Conservation (phyloP, 768 basidiomycete genomes). For the Auricularia cornea region DNA sequence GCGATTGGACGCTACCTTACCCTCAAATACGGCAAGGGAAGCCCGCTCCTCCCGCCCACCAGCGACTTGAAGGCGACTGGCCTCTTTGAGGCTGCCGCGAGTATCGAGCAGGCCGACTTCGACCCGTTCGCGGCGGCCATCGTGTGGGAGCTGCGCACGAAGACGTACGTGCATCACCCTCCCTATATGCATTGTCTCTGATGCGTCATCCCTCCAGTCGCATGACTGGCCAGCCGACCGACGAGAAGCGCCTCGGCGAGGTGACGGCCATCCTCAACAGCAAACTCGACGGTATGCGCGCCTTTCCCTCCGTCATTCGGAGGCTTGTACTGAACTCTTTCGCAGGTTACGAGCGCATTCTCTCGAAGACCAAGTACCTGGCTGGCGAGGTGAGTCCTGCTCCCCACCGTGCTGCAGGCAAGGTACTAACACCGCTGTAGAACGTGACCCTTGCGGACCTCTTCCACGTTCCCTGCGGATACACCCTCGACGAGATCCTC, state of each 20-base stretch:
- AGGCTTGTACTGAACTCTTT: neutral
- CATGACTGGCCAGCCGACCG: neutral
- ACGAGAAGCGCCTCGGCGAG: constrained; percentile 1
- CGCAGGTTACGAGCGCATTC: constrained; percentile 40
- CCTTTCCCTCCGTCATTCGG: neutral
- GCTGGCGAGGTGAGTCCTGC: constrained; percentile 29
- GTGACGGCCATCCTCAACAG: constrained; percentile 19
- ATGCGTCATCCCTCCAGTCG: no score
- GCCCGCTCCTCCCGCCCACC: constrained; percentile 41
- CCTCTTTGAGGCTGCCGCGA: constrained; percentile 41
- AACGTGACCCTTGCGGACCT: constrained; percentile 49
- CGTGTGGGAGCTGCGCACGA: constrained; percentile 42
- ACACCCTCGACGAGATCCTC: neutral
- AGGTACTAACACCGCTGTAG: constrained; percentile 13
- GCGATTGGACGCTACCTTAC: constrained; percentile 55
- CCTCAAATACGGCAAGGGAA: constrained; percentile 37
- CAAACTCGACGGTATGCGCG: constrained; percentile 32
- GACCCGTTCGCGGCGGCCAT: constrained; percentile 37
- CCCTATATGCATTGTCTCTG: neutral
- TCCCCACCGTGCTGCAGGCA: neutral
- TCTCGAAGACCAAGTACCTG: constrained; percentile 46
- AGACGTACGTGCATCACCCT: constrained; percentile 21
- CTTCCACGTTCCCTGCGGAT: constrained; percentile 34
- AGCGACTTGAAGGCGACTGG: constrained; percentile 29
- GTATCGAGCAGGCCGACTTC: constrained; percentile 47